phyloP scores from a whole-genome alignment of 116 monocot genomes.

The Thalassia testudinum region DNA sequence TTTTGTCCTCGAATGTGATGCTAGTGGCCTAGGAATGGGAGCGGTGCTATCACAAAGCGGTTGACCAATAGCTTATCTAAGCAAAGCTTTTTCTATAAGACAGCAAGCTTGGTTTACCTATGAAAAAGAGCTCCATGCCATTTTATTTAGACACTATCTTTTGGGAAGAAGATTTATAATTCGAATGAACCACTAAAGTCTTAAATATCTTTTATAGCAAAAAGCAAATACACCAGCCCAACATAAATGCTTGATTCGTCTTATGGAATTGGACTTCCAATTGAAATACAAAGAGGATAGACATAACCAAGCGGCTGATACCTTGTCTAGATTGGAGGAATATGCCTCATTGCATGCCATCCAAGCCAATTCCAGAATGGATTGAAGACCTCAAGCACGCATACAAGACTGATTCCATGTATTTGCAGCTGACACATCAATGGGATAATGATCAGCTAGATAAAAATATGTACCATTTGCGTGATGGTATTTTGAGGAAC shows the following conservation, averaged over 20 bases:
- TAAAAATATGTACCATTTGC: too few relatives aligned
- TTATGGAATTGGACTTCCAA: not conserved
- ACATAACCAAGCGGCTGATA: not conserved
- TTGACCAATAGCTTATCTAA: not conserved
- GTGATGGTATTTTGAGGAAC: too few relatives aligned
- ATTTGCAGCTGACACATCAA: too few relatives aligned
- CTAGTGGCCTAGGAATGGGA: not conserved
- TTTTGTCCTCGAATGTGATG: not conserved
- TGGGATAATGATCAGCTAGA: too few relatives aligned
- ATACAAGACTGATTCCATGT: too few relatives aligned
- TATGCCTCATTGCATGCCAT: too few relatives aligned
- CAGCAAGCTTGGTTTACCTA: not conserved
- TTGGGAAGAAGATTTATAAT: not conserved
- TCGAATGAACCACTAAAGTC: not conserved
- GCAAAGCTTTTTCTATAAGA: not conserved
- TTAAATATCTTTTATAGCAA: slow-evolving; percentile 4
- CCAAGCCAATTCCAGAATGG: not conserved
- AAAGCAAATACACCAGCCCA: not conserved
- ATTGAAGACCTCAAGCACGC: not conserved
- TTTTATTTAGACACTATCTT: not conserved
- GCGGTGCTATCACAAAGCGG: not conserved
- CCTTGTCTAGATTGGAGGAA: not conserved
- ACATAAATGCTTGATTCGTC: not conserved
- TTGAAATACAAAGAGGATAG: not conserved
- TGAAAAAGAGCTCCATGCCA: not conserved